Percentiles rank a stretch among this genome's conserved stretches.
phyloP scores from a whole-genome alignment of 73 alveolate genomes.

The Tetrahymena thermophila region DNA sequence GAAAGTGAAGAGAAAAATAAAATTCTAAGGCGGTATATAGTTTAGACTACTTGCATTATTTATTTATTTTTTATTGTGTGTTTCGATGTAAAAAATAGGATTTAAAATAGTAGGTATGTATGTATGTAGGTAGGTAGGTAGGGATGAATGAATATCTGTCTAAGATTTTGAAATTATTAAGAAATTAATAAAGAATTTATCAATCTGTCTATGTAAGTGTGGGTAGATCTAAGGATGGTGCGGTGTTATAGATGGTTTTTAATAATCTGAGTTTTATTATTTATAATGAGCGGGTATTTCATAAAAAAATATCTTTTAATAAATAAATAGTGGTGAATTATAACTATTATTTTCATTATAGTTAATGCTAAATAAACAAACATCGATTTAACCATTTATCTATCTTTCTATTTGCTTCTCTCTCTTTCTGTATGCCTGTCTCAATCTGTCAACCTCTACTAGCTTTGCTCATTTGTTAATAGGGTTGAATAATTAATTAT shows the following conservation, averaged over 20 bases:
- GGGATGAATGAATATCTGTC: not conserved
- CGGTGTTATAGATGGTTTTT: not conserved
- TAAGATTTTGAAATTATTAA: not conserved
- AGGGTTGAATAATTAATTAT: too few species aligned
- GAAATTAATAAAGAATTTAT: not conserved
- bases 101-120: not conserved
- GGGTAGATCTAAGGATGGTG: not conserved
- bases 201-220: not conserved
- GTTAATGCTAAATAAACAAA: too few species aligned
- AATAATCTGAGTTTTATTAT: too few species aligned
- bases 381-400: too few species aligned
- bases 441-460: not conserved
- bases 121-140: not conserved
- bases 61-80: not conserved
- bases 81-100: not conserved
- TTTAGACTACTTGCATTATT: not conserved
- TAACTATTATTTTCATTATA: not conserved
- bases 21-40: not conserved
- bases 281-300: not conserved
- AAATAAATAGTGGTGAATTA: not conserved
- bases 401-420: not conserved
- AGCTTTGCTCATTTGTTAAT: not conserved
- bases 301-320: not conserved
- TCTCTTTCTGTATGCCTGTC: not conserved
- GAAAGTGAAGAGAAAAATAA: not conserved